A percentile compares a stretch with the other conserved stretches of the same genome.
Conservation (phyloP, 108 stramenopile genomes). For the Cylindrotheca closterium region DNA sequence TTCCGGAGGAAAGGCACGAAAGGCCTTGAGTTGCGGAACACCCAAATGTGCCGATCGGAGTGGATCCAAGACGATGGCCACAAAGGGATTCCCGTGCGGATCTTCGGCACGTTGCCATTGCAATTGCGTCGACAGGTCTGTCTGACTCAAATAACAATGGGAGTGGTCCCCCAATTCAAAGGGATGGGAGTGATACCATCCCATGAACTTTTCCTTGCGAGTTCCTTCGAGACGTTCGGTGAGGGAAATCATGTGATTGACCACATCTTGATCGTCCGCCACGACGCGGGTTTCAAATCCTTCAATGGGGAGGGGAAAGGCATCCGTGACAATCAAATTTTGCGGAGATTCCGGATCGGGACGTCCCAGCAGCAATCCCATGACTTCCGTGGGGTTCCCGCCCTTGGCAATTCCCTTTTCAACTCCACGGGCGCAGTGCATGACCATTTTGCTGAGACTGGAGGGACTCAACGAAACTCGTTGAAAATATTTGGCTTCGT, state of each 20-base stretch:
- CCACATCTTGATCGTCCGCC: slow-evolving; percentile 92
- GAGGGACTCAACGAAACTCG: slow-evolving; percentile 66
- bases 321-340: slow-evolving; percentile 90
- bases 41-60: slow-evolving; percentile 62
- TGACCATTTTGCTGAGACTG: slow-evolving; percentile 87
- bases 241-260: slow-evolving; percentile 97
- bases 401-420: slow-evolving; percentile 92
- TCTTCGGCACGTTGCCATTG: slow-evolving; percentile 97
- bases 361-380: slow-evolving; percentile 88
- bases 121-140: slow-evolving; percentile 93
- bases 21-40: slow-evolving; percentile 92
- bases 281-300: slow-evolving; percentile 95
- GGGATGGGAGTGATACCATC: slow-evolving; percentile 98
- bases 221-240: slow-evolving; percentile 91
- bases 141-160: slow-evolving; percentile 94
- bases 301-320: slow-evolving; percentile 96
- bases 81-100: slow-evolving; percentile 95
- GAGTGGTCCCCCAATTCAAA: slow-evolving; percentile 90
- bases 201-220: slow-evolving; percentile 88
- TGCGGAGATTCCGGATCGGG: slow-evolving; percentile 66
- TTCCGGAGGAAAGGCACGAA: slow-evolving; percentile 94
- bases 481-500: slow-evolving; percentile 65
- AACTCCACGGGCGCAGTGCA: slow-evolving; percentile 96
- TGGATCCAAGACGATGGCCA: slow-evolving; percentile 96
- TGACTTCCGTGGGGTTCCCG: slow-evolving; percentile 96